These are phyloP conservation scores for Cercospora nicotianae DNA, from an alignment of 2,329 filamentous ascomycete genomes.

Conservation along the genomic window DNA sequence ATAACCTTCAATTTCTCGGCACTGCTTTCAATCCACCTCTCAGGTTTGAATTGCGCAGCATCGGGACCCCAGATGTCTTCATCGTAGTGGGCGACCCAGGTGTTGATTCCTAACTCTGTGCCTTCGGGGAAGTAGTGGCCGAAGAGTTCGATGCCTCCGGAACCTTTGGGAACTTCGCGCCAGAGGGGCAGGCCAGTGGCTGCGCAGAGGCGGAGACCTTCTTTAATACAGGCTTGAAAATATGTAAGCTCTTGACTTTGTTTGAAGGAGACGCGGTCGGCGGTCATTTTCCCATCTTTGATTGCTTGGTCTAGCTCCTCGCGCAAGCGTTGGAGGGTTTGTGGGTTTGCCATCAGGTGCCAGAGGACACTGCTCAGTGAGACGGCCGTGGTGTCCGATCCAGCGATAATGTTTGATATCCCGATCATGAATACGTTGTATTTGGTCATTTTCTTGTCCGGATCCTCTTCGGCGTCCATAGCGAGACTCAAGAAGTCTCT, in stretches of 20 bases:
- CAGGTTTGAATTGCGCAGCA: constrained; percentile 24
- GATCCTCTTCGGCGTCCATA: constrained; percentile 24
- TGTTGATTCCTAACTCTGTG: constrained; percentile 38
- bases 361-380: constrained; percentile 39
- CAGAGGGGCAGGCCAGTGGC: constrained; percentile 24
- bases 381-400: constrained; percentile 41
- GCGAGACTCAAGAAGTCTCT: constrained; percentile 26
- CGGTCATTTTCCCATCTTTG: constrained; percentile 18
- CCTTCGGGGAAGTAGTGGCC: constrained; percentile 49
- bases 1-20: constrained; percentile 39
- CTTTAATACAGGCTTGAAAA: constrained; percentile 41
- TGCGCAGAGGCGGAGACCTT: constrained; percentile 31
- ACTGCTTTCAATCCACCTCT: constrained; percentile 31
- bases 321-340: constrained; percentile 30
- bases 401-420: constrained; percentile 29
- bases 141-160: constrained; percentile 22
- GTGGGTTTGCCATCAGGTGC: constrained; percentile 35
- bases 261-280: constrained; percentile 33
- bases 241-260: constrained; percentile 43
- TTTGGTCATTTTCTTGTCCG: constrained; percentile 25
- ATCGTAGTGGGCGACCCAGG: constrained; percentile 28
- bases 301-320: constrained; percentile 21
- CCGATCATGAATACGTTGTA: constrained; percentile 27
- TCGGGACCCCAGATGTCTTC: constrained; percentile 28
- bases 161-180: constrained; percentile 23